Conservation (phyloP, 768 basidiomycete genomes). For the Solioccasus polychromus region DNA sequence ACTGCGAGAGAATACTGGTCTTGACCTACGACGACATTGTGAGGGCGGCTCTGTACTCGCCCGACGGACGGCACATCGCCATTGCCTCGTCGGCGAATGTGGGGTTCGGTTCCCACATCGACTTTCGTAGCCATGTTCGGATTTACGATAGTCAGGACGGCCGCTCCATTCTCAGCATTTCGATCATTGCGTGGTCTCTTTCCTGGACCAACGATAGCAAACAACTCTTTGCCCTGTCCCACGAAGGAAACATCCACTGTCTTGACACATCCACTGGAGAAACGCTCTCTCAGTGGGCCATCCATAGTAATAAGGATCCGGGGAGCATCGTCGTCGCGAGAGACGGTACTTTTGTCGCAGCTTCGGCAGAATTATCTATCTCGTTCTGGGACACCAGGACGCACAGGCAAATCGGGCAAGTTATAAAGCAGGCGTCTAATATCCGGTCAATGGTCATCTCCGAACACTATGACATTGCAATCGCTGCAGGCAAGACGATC, state of each 20-base stretch:
- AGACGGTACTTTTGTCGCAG: constrained; percentile 4
- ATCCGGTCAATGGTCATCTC: constrained; percentile 7
- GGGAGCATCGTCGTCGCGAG: constrained; percentile 2
- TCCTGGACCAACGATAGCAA: constrained; percentile 9
- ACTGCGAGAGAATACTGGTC: neutral
- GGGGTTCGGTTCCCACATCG: too few relatives aligned
- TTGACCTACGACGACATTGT: too few relatives aligned
- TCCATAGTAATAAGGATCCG: neutral
- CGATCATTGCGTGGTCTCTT: neutral
- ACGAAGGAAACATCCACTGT: neutral
- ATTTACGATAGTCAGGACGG: constrained; percentile 5
- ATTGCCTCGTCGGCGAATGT: constrained; percentile 8
- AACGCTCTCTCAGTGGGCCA: neutral
- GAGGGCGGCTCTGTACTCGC: constrained; percentile 9
- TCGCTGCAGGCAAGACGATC: constrained; percentile 1
- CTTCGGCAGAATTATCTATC: constrained; percentile 2
- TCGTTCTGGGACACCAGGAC: constrained; percentile 12
- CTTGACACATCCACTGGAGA: constrained; percentile 1
- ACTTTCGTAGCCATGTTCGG: neutral
- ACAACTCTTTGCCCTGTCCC: constrained; percentile 8
- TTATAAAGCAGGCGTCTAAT: constrained; percentile 2
- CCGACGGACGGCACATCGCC: constrained; percentile 5
- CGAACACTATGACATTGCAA: neutral
- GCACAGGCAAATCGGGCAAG: constrained; percentile 4
- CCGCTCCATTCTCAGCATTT: neutral